Percentiles rank a stretch among this genome's conserved stretches.
Evolutionary conservation across 2,329 filamentous ascomycete genomes (phyloP).

Genomic region (Alternaria ventricosa): DNA sequence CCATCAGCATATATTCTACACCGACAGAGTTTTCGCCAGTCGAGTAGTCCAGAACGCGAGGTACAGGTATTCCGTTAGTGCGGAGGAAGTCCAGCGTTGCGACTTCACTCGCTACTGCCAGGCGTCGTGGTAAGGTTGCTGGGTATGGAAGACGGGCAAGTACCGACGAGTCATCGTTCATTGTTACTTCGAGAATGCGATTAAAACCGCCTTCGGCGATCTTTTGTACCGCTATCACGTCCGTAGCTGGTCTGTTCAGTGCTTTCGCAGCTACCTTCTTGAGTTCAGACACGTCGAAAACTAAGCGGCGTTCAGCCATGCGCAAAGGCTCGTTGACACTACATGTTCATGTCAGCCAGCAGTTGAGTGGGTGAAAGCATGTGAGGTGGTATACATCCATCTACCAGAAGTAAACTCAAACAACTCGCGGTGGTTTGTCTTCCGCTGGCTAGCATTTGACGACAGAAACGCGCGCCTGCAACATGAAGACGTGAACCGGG

Average conservation of each 20-base stretch:
- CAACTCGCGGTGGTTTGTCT: constrained; percentile 12
- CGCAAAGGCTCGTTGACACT: constrained; percentile 32
- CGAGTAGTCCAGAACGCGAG: constrained; percentile 31
- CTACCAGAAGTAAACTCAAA: constrained; percentile 38
- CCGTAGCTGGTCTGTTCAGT: constrained; percentile 18
- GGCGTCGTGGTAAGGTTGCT: constrained; percentile 31
- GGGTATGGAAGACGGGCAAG: constrained; percentile 46
- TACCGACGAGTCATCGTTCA: constrained; percentile 36
- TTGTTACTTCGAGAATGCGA: constrained; percentile 38
- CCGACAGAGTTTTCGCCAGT: constrained; percentile 28
- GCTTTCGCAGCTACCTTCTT: constrained; percentile 25
- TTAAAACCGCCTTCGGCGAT: constrained; percentile 49
- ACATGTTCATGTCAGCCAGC: neutral
- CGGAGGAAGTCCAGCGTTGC: constrained; percentile 46
- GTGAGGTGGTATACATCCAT: constrained; percentile 29
- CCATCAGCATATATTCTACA: constrained; percentile 43
- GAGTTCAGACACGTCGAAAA: constrained; percentile 31
- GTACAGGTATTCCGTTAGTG: constrained; percentile 30
- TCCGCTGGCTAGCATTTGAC: neutral
- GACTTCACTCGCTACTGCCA: constrained; percentile 49
- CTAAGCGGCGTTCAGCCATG: constrained; percentile 23
- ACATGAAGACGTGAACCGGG: neutral
- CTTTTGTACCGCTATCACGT: constrained; percentile 36
- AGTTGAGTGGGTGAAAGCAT: neutral
- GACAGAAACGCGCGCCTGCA: neutral